Percentiles rank a stretch among this genome's conserved stretches.
Evolutionary conservation across 192 early-diverging fungal species (phyloP).

Genomic region (Coemansia sp.): DNA sequence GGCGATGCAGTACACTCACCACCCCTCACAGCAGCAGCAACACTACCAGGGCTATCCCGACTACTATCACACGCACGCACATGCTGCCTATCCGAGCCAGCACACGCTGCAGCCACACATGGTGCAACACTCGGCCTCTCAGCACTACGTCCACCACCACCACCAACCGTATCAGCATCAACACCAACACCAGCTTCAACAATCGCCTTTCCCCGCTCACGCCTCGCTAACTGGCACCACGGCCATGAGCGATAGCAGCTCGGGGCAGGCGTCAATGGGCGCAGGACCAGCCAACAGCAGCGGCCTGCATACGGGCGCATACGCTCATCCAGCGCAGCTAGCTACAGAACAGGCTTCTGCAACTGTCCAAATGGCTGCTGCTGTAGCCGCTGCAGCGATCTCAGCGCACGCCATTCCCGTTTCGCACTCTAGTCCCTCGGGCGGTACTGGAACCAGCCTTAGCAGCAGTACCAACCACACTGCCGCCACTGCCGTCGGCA

Average conservation of each 20-base stretch:
- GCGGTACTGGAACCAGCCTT: slow-evolving; percentile 14
- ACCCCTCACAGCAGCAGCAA: slow-evolving; percentile 24
- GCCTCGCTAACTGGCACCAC: slow-evolving; percentile 28
- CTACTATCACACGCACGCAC: slow-evolving; percentile 37
- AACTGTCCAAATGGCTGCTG: slow-evolving; percentile 44
- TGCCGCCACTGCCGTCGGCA: slow-evolving; percentile 8
- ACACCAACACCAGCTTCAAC: slow-evolving; percentile 27
- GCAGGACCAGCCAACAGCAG: slow-evolving; percentile 16
- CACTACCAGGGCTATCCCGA: slow-evolving; percentile 27
- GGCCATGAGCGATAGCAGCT: slow-evolving; percentile 33
- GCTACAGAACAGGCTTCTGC: slow-evolving; percentile 42
- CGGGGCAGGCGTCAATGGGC: slow-evolving; percentile 25
- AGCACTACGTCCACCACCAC: slow-evolving; percentile 13
- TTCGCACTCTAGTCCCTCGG: slow-evolving; percentile 7
- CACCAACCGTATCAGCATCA: slow-evolving; percentile 18
- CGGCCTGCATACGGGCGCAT: slow-evolving; percentile 29
- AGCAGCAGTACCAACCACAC: slow-evolving; percentile 15
- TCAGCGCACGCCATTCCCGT: slow-evolving; percentile 41
- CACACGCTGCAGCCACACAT: slow-evolving; percentile 27
- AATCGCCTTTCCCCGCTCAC: slow-evolving; percentile 36
- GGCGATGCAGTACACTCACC: slow-evolving; percentile 26
- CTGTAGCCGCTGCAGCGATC: slow-evolving; percentile 45
- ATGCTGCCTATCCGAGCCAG: slow-evolving; percentile 16
- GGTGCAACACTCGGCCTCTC: slow-evolving; percentile 16
- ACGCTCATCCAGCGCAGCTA: slow-evolving; percentile 20